Evolutionary conservation across 2,329 filamentous ascomycete species (phyloP).

Genomic region (Diaporthe amygdali): DNA sequence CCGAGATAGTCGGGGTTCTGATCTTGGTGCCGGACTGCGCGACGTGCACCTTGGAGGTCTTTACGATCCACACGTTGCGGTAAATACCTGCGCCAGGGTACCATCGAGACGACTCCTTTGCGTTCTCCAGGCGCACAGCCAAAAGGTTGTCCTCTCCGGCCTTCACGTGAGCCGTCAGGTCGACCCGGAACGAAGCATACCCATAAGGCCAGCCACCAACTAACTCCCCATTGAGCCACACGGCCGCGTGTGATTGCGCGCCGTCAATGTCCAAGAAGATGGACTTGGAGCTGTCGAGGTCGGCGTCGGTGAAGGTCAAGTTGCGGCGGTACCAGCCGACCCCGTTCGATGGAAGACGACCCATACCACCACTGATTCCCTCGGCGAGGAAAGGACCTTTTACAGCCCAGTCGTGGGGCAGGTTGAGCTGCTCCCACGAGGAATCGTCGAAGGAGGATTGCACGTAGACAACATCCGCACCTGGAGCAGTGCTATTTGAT

Average conservation of each 20-base stretch:
- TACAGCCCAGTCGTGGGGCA: slow-evolving; percentile 57
- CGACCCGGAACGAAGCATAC: slow-evolving; percentile 56
- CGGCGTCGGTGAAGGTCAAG: slow-evolving; percentile 36
- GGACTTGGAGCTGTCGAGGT: slow-evolving; percentile 38
- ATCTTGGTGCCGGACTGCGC: slow-evolving; percentile 55
- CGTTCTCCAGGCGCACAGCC: slow-evolving; percentile 57
- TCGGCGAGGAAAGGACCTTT: slow-evolving; percentile 47
- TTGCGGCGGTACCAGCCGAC: slow-evolving; percentile 58
- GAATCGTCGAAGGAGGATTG: slow-evolving; percentile 38
- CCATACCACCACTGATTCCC: slow-evolving; percentile 44
- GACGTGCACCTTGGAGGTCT: slow-evolving; percentile 50
- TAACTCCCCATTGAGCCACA: slow-evolving; percentile 55
- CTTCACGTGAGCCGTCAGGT: slow-evolving; percentile 49
- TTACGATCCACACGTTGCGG: slow-evolving; percentile 59
- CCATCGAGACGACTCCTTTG: slow-evolving; percentile 53
- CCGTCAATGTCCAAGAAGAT: slow-evolving; percentile 55
- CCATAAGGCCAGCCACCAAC: slow-evolving; percentile 59
- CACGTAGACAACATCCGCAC: neutral
- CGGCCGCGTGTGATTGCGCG: slow-evolving; percentile 55
- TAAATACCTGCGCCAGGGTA: slow-evolving; percentile 61
- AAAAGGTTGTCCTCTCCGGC: slow-evolving; percentile 44
- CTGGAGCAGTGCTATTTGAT: neutral
- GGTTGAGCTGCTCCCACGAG: slow-evolving; percentile 44
- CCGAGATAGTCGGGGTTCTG: slow-evolving; percentile 49
- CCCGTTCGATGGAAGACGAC: slow-evolving; percentile 52